Evolutionary conservation across 768 basidiomycete species (phyloP).

Genomic region (Boletus reticuloceps): DNA sequence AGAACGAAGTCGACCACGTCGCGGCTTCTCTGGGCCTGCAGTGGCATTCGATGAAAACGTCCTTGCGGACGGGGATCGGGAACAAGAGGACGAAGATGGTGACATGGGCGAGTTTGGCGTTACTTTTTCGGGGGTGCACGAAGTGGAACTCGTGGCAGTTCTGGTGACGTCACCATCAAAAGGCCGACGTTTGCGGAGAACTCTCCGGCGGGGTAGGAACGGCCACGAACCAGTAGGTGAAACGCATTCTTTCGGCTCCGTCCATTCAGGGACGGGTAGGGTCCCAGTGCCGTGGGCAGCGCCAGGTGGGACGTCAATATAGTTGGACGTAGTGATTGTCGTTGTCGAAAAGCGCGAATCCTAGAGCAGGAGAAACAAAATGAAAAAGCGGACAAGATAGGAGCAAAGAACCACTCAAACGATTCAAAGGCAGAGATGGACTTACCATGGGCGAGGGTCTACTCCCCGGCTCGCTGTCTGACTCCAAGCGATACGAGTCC

Average conservation of each 20-base stretch:
- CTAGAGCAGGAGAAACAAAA: constrained; percentile 11
- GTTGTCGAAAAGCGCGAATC: constrained; percentile 36
- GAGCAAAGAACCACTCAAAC: background rate
- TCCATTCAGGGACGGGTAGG: constrained; percentile 4
- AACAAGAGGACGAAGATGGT: constrained; percentile 3
- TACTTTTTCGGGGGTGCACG: constrained; percentile 15
- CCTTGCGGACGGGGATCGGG: background rate
- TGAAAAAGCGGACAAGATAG: background rate
- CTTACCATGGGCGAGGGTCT: constrained; percentile 18
- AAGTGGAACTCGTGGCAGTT: background rate
- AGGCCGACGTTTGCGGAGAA: constrained; percentile 32
- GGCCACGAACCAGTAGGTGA: constrained; percentile 24
- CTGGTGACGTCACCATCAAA: constrained; percentile 1
- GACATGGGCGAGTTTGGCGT: background rate
- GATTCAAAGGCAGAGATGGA: background rate
- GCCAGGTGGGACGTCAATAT: constrained; percentile 16
- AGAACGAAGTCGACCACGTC: no score
- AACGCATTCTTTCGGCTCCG: background rate
- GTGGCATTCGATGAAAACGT: background rate
- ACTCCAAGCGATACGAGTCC: constrained; percentile 14
- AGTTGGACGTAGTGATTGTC: constrained; percentile 34
- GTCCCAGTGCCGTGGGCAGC: constrained; percentile 2
- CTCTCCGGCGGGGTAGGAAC: constrained; percentile 22
- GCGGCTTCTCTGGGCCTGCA: no score
- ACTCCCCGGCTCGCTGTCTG: constrained; percentile 10